Evolutionary conservation across 129 eudicot genomes (phyloP).

Genomic region (Chrysanthemum makinoi): DNA sequence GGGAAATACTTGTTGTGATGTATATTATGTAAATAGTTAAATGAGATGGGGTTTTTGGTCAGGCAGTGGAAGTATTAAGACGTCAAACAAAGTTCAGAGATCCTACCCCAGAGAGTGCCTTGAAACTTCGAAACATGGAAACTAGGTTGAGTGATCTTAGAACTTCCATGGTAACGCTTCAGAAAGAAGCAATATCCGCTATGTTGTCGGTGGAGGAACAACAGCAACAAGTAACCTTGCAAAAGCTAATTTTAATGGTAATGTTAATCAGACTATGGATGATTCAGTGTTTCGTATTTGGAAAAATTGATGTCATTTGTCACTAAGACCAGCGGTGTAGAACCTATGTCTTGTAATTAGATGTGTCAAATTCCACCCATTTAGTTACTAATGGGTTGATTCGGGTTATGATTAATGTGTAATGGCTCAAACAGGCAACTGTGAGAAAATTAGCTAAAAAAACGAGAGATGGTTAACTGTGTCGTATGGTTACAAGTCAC

Average conservation of each 20-base stretch:
- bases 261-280: background rate
- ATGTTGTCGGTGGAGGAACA: slow-evolving; percentile 91
- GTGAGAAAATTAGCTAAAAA: no score
- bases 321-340: no score
- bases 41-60: slow-evolving; percentile 9
- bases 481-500: no score
- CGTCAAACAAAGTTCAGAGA: slow-evolving; percentile 66
- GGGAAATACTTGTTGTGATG: background rate
- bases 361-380: no score
- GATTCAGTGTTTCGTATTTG: no score
- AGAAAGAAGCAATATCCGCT: slow-evolving; percentile 82
- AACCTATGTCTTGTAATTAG: no score
- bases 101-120: slow-evolving; percentile 51
- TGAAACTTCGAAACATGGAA: slow-evolving; percentile 75
- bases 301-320: no score
- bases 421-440: no score
- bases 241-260: slow-evolving; percentile 84
- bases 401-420: no score
- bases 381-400: no score
- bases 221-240: slow-evolving; percentile 78
- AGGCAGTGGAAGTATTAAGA: slow-evolving; percentile 83
- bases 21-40: background rate
- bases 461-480: no score
- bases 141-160: slow-evolving; percentile 58
- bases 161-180: slow-evolving; percentile 66